phyloP scores from a whole-genome alignment of 176 grass and related monocot genomes.

The Rhynchospora tenuis region DNA sequence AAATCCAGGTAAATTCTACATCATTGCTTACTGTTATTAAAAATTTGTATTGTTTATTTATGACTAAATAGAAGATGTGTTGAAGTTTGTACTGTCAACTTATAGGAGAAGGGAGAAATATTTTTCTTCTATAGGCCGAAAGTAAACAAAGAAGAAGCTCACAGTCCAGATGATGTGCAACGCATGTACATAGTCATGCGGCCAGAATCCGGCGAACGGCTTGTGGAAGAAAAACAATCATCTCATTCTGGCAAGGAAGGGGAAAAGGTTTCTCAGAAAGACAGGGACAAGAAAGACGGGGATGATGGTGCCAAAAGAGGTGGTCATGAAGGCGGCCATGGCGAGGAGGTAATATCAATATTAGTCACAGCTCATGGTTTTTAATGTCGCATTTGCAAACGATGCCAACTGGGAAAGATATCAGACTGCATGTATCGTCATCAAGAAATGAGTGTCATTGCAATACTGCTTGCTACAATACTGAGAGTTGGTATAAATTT shows the following conservation, averaged over 20 bases:
- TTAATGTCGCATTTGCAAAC: not conserved
- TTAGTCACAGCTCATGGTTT: not conserved
- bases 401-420: not conserved
- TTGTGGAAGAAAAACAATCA: slow-evolving; percentile 68
- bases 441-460: not conserved
- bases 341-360: slow-evolving; percentile 37
- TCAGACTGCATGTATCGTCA: not conserved
- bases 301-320: not conserved
- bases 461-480: not conserved
- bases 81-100: not conserved
- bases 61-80: not conserved
- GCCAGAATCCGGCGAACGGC: slow-evolving; percentile 38
- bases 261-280: slow-evolving; percentile 9
- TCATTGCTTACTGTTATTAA: not conserved
- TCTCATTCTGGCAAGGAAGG: slow-evolving; percentile 67
- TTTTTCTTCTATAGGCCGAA: slow-evolving; percentile 97
- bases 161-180: slow-evolving; percentile 55
- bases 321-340: slow-evolving; percentile 45
- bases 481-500: not conserved
- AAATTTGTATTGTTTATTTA: not conserved
- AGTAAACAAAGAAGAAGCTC: slow-evolving; percentile 63
- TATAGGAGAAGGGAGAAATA: slow-evolving; percentile 76
- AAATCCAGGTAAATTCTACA: slow-evolving; percentile 39
- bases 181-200: slow-evolving; percentile 70
- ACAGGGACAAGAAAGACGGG: not conserved